phyloP scores from a whole-genome alignment of 306 rosid genomes.

The Casuarina cunninghamiana region DNA sequence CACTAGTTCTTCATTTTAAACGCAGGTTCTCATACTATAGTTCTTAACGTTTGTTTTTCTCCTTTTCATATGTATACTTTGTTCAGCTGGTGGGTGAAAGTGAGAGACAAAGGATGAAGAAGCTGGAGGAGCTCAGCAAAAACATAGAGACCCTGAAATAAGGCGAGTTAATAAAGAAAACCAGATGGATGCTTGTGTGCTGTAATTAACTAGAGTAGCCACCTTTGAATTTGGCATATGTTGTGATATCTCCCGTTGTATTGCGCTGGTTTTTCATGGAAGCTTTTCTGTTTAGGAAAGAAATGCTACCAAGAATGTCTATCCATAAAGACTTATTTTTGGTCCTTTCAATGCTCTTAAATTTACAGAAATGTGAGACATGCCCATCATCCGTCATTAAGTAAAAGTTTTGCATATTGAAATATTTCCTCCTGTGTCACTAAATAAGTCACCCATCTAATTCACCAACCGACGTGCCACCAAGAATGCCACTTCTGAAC shows the following conservation, averaged over 20 bases:
- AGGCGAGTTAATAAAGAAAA: slow-evolving; percentile 8
- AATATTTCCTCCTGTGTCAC: background rate
- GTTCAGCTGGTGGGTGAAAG: slow-evolving; percentile 65
- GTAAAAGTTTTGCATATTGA: background rate
- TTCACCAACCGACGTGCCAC: background rate
- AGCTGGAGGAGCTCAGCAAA: slow-evolving; percentile 97
- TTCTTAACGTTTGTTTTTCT: background rate
- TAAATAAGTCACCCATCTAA: background rate
- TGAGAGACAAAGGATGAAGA: slow-evolving; percentile 91
- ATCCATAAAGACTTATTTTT: background rate
- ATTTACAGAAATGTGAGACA: background rate
- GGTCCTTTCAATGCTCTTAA: background rate
- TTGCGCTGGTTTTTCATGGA: background rate
- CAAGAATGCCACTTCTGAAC: background rate
- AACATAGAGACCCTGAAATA: slow-evolving; percentile 63
- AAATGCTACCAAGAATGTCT: background rate
- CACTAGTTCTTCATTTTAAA: background rate
- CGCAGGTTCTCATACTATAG: background rate
- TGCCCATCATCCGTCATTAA: background rate
- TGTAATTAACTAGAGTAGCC: background rate
- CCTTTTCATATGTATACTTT: background rate
- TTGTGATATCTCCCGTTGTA: background rate
- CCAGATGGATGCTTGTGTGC: background rate
- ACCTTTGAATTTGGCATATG: background rate
- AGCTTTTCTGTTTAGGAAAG: slow-evolving; percentile 1